phyloP scores from a whole-genome alignment of 352 stramenopile genomes.

The Blastocystis sp. region DNA sequence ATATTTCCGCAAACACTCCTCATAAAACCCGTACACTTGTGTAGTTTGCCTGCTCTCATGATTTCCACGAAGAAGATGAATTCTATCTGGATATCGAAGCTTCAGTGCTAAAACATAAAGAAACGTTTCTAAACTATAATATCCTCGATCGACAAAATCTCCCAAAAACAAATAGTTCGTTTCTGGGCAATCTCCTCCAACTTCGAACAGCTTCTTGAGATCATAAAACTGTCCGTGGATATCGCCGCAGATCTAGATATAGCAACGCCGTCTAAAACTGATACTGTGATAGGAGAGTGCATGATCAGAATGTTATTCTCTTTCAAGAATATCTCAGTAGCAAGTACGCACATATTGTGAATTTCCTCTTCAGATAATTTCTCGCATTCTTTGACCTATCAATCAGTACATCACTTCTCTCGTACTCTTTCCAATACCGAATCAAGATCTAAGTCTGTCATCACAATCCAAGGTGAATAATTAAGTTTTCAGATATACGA shows the following conservation, averaged over 20 bases:
- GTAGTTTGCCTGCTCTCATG: conserved; percentile 97
- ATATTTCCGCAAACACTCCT: conserved; percentile 66
- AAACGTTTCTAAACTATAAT: conserved; percentile 98
- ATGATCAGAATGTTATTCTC: conserved; percentile 98
- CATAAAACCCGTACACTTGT: conserved; percentile 71
- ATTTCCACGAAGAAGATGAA: conserved; percentile 97
- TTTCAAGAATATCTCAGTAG: conserved; percentile 95
- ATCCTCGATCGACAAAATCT: conserved; percentile 98
- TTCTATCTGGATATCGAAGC: conserved; percentile 94
- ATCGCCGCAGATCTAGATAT: conserved; percentile 90
- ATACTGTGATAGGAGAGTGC: conserved; percentile 93
- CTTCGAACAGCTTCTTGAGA: conserved; percentile 87
- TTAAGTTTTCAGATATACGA: no score
- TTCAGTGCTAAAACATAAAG: conserved; percentile 93
- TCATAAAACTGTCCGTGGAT: conserved; percentile 99
- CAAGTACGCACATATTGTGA: conserved; percentile 83
- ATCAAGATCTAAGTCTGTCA: conserved; percentile 44
- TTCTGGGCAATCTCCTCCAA: conserved; percentile 92
- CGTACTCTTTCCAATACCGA: neutral
- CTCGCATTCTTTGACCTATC: conserved; percentile 67
- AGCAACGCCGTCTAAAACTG: conserved; percentile 61
- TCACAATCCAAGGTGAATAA: neutral
- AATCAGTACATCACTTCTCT: neutral
- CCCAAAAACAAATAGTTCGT: conserved; percentile 99
- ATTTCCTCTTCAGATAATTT: conserved; percentile 81